A percentile compares a stretch with the other conserved stretches of the same genome.
phyloP scores from a whole-genome alignment of 345 rosid species.

The Euphorbia lathyris region DNA sequence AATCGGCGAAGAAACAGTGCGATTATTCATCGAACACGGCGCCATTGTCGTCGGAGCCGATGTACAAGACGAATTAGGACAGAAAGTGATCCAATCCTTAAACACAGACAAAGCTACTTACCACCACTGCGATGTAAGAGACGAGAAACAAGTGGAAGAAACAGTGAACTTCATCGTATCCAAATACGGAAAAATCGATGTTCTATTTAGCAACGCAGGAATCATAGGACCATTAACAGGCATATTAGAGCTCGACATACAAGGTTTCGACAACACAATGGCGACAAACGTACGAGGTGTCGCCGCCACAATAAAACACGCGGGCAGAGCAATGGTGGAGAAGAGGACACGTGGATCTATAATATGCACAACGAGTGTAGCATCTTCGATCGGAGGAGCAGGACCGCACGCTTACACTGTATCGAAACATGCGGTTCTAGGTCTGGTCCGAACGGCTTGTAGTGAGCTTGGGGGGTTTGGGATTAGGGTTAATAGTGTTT shows the following conservation, averaged over 20 bases:
- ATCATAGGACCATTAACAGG: constrained; percentile 54
- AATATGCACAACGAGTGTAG: constrained; percentile 69
- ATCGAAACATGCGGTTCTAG: constrained; percentile 77
- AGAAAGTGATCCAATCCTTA: constrained; percentile 38
- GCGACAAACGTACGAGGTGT: constrained; percentile 73
- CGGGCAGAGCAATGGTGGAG: constrained; percentile 77
- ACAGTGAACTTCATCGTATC: constrained; percentile 48
- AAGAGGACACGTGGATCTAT: constrained; percentile 66
- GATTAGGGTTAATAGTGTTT: constrained; percentile 77
- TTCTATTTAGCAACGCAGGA: constrained; percentile 84
- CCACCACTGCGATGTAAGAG: constrained; percentile 70
- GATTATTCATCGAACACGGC: constrained; percentile 60
- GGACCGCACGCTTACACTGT: constrained; percentile 77
- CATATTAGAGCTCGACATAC: constrained; percentile 57
- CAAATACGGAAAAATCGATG: constrained; percentile 58
- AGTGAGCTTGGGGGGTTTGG: constrained; percentile 77
- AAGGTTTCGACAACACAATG: constrained; percentile 51
- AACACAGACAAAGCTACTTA: constrained; percentile 45
- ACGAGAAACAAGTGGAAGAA: constrained; percentile 70
- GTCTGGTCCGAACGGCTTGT: constrained; percentile 65
- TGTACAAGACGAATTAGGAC: constrained; percentile 69
- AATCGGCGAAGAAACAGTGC: constrained; percentile 72
- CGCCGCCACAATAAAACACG: constrained; percentile 73
- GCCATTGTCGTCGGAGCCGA: constrained; percentile 68
- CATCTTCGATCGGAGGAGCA: constrained; percentile 52